Conservation (phyloP, 2,329 filamentous ascomycete species). For the Arachnopeziza araneosa region DNA sequence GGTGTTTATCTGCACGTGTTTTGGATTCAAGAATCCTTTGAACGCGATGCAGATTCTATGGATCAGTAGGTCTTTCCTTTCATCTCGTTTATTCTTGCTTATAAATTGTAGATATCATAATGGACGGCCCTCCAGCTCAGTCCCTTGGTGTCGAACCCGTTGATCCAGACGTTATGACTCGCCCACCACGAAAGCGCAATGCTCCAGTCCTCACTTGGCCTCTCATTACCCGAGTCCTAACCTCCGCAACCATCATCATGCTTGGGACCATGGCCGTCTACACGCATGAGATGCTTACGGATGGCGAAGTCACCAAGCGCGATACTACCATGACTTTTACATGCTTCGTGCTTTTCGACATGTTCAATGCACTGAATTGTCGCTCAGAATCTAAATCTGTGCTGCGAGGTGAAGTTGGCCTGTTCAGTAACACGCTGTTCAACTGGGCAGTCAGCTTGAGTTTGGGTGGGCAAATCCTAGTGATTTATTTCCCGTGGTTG, state of each 20-base stretch:
- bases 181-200: slow-evolving; percentile 78
- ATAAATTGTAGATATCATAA: slow-evolving; percentile 75
- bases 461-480: slow-evolving; percentile 77
- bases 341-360: slow-evolving; percentile 97
- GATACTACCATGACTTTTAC: slow-evolving; percentile 99
- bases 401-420: slow-evolving; percentile 74
- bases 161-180: slow-evolving; percentile 88
- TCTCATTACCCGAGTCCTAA: slow-evolving; percentile 79
- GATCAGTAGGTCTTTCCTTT: slow-evolving; percentile 70
- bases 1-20: slow-evolving; percentile 84
- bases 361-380: slow-evolving; percentile 97
- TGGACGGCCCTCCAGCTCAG: slow-evolving; percentile 97
- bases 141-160: slow-evolving; percentile 94
- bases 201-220: slow-evolving; percentile 86
- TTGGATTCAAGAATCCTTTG: slow-evolving; percentile 90
- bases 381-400: slow-evolving; percentile 88
- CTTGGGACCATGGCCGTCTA: slow-evolving; percentile 87
- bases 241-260: slow-evolving; percentile 86
- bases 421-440: slow-evolving; percentile 88
- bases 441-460: slow-evolving; percentile 91
- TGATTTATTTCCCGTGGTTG: slow-evolving; percentile 91
- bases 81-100: slow-evolving; percentile 4
- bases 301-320: slow-evolving; percentile 78
- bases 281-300: slow-evolving; percentile 80
- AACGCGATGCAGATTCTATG: slow-evolving; percentile 99